Evolutionary conservation across 495 filamentous ascomycete genomes (phyloP).

Genomic region (Parmelia sp.): DNA sequence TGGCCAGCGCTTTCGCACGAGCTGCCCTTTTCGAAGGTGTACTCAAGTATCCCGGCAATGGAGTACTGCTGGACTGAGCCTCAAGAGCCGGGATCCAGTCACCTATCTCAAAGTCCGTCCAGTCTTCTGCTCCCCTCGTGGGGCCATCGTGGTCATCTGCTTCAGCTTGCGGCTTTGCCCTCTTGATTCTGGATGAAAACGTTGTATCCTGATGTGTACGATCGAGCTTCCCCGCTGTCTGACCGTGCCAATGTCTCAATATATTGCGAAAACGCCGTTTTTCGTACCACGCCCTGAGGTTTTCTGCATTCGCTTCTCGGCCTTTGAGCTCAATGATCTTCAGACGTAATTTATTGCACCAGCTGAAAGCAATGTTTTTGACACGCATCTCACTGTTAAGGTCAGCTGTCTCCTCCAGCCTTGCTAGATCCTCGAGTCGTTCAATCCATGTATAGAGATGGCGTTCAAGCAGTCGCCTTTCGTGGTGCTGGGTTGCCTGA

Average conservation of each 20-base stretch:
- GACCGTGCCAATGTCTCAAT: conserved; percentile 55
- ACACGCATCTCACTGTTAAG: conserved; percentile 42
- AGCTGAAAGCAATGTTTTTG: conserved; percentile 38
- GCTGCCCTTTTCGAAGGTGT: conserved; percentile 55
- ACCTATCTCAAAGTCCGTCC: conserved; percentile 44
- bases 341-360: conserved; percentile 47
- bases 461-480: conserved; percentile 39
- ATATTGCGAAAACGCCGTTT: conserved; percentile 49
- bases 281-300: conserved; percentile 50
- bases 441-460: conserved; percentile 44
- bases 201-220: conserved; percentile 18
- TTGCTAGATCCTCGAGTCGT: conserved; percentile 35
- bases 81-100: conserved; percentile 38
- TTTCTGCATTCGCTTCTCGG: conserved; percentile 43
- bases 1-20: conserved; percentile 45
- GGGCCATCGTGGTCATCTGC: conserved; percentile 17
- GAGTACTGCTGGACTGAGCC: conserved; percentile 35
- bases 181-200: conserved; percentile 7
- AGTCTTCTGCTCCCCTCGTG: conserved; percentile 29
- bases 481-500: conserved; percentile 40
- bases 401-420: conserved; percentile 47
- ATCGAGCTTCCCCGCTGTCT: conserved; percentile 35
- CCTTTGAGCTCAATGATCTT: conserved; percentile 46
- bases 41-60: conserved; percentile 48
- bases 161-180: conserved; percentile 10